Evolutionary conservation across 371 early-diverging fungal species (phyloP).

Genomic region (Circinella umbellata): DNA sequence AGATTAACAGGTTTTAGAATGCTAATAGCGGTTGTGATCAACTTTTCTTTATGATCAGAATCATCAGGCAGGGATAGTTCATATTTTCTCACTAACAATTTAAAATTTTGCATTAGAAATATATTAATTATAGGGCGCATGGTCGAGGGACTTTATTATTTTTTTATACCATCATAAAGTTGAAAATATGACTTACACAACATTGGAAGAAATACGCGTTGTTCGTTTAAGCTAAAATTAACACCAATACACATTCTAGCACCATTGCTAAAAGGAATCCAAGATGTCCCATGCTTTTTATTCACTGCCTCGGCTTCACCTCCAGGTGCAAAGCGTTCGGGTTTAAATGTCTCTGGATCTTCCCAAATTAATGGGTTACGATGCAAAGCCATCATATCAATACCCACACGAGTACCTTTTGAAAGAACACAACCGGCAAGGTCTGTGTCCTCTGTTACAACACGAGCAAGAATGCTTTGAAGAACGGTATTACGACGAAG

Average conservation of each 20-base stretch:
- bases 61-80: too few relatives aligned
- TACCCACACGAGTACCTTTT: slow-evolving; percentile 16
- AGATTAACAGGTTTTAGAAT: too few relatives aligned
- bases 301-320: slow-evolving; percentile 24
- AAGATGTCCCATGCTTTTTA: slow-evolving; percentile 22
- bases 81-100: too few relatives aligned
- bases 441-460: slow-evolving; percentile 11
- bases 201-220: slow-evolving; percentile 55
- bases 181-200: slow-evolving; percentile 32
- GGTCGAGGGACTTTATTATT: too few relatives aligned
- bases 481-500: too few relatives aligned
- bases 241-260: slow-evolving; percentile 45
- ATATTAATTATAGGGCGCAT: too few relatives aligned
- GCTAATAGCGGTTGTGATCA: too few relatives aligned
- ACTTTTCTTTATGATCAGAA: too few relatives aligned
- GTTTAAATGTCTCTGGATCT: slow-evolving; percentile 43
- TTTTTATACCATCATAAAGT: too few relatives aligned
- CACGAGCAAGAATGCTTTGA: slow-evolving; percentile 11
- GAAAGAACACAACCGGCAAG: slow-evolving; percentile 19
- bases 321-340: slow-evolving; percentile 48
- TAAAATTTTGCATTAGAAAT: too few relatives aligned
- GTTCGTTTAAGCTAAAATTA: slow-evolving; percentile 35
- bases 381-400: slow-evolving; percentile 17
- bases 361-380: slow-evolving; percentile 41
- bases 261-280: slow-evolving; percentile 52